phyloP scores from a whole-genome alignment of 2,329 filamentous ascomycete species.

The Tolypocladium tropicale region DNA sequence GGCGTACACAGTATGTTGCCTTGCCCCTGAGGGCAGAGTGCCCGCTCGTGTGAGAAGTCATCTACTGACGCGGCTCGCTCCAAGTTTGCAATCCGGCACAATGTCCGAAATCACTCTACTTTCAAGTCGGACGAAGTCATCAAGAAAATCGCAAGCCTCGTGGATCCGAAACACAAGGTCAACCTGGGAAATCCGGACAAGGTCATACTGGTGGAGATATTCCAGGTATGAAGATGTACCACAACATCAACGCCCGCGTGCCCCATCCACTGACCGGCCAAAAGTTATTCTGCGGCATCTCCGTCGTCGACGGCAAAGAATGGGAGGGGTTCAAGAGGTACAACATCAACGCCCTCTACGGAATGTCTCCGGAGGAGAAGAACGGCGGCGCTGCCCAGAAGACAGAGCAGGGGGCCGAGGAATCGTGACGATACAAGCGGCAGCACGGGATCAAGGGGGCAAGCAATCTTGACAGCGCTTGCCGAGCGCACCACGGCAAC shows the following conservation, averaged over 20 bases:
- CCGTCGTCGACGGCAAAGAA: constrained; percentile 58
- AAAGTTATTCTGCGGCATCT: constrained; percentile 72
- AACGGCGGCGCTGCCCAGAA: not conserved
- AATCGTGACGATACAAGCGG: not conserved
- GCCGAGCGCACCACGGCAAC: not conserved
- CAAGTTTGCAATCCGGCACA: constrained; percentile 78
- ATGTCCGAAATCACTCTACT: constrained; percentile 60
- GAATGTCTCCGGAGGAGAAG: constrained; percentile 10
- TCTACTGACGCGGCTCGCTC: not conserved
- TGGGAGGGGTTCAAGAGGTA: constrained; percentile 68
- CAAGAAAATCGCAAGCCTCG: constrained; percentile 54
- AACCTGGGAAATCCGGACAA: constrained; percentile 70
- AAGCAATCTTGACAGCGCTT: no score
- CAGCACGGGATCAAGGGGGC: not conserved
- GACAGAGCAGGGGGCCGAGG: not conserved
- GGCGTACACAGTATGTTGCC: constrained; percentile 30
- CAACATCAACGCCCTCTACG: constrained; percentile 67
- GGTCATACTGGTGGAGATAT: constrained; percentile 70
- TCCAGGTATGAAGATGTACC: constrained; percentile 46
- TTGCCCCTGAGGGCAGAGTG: no score
- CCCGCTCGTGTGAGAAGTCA: no score
- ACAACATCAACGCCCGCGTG: not conserved
- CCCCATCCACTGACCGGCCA: not conserved
- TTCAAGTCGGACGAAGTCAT: constrained; percentile 62
- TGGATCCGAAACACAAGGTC: constrained; percentile 62